phyloP scores from a whole-genome alignment of 139 green algal genomes.

The Yamagishiella unicocca region DNA sequence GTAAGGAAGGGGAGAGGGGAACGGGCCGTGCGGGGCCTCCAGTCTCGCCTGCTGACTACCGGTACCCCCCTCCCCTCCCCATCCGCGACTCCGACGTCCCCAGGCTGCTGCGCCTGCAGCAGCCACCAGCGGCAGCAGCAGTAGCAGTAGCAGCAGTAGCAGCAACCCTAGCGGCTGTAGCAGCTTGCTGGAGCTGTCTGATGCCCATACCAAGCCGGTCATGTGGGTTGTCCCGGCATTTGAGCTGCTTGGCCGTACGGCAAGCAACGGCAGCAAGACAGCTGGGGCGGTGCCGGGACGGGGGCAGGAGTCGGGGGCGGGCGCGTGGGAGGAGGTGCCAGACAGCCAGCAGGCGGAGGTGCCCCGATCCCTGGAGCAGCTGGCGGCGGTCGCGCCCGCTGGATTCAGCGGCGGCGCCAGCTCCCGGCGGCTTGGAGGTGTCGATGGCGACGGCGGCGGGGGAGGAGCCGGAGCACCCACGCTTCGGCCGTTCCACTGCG shows the following conservation, averaged over 20 bases:
- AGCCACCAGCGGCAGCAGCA: no score
- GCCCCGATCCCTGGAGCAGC: not conserved
- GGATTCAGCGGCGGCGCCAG: not conserved
- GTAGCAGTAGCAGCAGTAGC: no score
- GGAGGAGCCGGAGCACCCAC: not conserved
- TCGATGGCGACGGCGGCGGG: not conserved
- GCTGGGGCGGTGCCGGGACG: not conserved
- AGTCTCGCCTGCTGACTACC: no score
- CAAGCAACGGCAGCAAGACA: no score
- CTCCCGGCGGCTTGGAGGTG: no score
- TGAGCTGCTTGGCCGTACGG: not conserved
- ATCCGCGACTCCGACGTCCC: no score
- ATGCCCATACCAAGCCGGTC: not conserved
- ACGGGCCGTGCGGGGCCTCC: no score
- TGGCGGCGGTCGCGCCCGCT: not conserved
- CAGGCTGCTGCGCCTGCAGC: no score
- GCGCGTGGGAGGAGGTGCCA: not conserved
- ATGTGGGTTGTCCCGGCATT: constrained; percentile 36
- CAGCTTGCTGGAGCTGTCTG: not conserved
- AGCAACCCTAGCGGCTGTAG: no score
- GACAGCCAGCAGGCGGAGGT: not conserved
- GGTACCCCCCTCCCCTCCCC: no score
- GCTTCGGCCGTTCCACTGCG: constrained; percentile 32
- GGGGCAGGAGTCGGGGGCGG: not conserved
- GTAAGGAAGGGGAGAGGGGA: no score